Evolutionary conservation across 306 rosid species (phyloP).

Genomic region (Lathyrus sativus): DNA sequence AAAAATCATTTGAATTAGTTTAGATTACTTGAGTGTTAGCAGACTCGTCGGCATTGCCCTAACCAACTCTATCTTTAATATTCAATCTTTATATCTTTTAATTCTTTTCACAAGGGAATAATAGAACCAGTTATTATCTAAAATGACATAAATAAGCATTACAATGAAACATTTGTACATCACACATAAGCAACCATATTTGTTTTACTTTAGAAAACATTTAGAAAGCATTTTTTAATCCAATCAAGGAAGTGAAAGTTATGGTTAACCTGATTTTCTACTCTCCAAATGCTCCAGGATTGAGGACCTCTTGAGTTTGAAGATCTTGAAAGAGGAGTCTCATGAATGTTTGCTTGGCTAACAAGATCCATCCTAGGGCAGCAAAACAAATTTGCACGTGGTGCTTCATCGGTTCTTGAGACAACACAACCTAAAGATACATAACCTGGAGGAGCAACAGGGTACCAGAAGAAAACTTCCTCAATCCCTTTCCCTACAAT

Average conservation of each 20-base stretch:
- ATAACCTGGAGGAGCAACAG: conserved; percentile 97
- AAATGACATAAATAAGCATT: conserved; percentile 6
- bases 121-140: background rate
- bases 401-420: conserved; percentile 79
- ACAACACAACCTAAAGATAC: conserved; percentile 94
- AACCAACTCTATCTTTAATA: background rate
- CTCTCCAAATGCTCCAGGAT: conserved; percentile 99
- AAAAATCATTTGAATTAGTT: background rate
- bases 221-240: background rate
- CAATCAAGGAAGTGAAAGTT: conserved; percentile 23
- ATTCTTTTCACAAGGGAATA: background rate
- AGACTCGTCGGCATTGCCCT: background rate
- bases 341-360: conserved; percentile 80
- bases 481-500: conserved; percentile 79
- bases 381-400: conserved; percentile 63
- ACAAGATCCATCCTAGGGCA: conserved; percentile 99
- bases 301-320: conserved; percentile 75
- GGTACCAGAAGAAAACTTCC: conserved; percentile 95
- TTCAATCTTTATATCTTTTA: background rate
- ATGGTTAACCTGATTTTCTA: conserved; percentile 77
- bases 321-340: conserved; percentile 85
- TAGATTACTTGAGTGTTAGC: background rate
- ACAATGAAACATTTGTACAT: conserved; percentile 10
- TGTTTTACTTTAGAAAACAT: conserved; percentile 17
- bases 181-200: conserved; percentile 7